Conservation (phyloP, 257 asterid genomes). For the Salvia miltiorrhiza region DNA sequence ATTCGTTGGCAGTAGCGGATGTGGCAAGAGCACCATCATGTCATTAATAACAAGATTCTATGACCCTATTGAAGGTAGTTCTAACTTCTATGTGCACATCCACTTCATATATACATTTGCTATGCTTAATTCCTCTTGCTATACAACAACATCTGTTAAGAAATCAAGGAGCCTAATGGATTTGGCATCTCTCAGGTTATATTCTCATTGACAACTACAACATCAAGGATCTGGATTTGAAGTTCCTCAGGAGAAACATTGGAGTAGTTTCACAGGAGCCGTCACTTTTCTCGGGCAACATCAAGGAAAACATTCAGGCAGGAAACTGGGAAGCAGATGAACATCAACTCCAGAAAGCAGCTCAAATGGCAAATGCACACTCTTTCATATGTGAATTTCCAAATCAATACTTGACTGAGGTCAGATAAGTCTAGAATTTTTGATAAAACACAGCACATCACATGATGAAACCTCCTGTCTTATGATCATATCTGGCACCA, state of each 20-base stretch:
- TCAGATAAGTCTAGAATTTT: constrained; percentile 14
- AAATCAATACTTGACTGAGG: constrained; percentile 69
- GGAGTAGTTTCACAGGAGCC: constrained; percentile 93
- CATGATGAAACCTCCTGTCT: constrained; percentile 4
- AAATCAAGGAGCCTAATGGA: constrained; percentile 26
- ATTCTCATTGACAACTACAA: constrained; percentile 62
- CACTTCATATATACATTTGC: neutral
- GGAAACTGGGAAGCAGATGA: constrained; percentile 65
- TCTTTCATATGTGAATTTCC: constrained; percentile 73
- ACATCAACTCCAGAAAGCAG: constrained; percentile 51
- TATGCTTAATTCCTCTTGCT: neutral
- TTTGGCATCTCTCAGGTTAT: constrained; percentile 42
- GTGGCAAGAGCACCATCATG: constrained; percentile 85
- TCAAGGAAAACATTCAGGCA: constrained; percentile 63
- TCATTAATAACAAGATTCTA: constrained; percentile 64
- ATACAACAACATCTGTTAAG: neutral
- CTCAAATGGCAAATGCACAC: constrained; percentile 80
- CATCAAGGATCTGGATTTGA: constrained; percentile 67
- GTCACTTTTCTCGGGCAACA: constrained; percentile 67
- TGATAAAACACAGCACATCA: neutral
- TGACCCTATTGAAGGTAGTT: constrained; percentile 62
- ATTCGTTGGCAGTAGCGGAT: constrained; percentile 74
- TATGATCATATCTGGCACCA: constrained; percentile 2
- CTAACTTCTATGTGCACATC: no score
- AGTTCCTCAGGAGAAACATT: constrained; percentile 63